These are phyloP conservation scores for Talaromyces adpressus DNA, from an alignment of 495 filamentous ascomycete species.

Conservation along the genomic window DNA sequence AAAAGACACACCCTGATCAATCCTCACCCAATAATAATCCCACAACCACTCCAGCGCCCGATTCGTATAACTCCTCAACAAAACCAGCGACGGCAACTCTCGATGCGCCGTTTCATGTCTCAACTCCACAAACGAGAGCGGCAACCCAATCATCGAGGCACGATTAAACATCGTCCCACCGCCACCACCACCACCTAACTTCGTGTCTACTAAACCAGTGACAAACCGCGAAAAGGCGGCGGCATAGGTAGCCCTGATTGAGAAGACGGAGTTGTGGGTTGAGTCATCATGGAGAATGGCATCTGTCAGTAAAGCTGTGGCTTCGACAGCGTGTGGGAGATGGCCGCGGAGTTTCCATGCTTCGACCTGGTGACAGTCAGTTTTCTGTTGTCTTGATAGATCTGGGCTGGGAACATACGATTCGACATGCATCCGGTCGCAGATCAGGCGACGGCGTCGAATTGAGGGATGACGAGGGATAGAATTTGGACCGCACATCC, in stretches of 20 bases:
- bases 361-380: slow-evolving; percentile 28
- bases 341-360: slow-evolving; percentile 61
- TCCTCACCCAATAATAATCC: slow-evolving; percentile 69
- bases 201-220: slow-evolving; percentile 75
- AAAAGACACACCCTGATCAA: slow-evolving; percentile 11
- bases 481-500: slow-evolving; percentile 60
- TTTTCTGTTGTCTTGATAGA: neutral
- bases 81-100: slow-evolving; percentile 65
- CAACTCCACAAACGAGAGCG: slow-evolving; percentile 80
- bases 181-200: slow-evolving; percentile 53
- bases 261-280: slow-evolving; percentile 43
- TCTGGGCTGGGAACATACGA: slow-evolving; percentile 25
- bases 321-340: slow-evolving; percentile 75
- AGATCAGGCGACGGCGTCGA: slow-evolving; percentile 17
- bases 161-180: slow-evolving; percentile 77
- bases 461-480: slow-evolving; percentile 30
- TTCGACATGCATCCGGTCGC: slow-evolving; percentile 38
- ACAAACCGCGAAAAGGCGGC: slow-evolving; percentile 71
- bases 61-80: slow-evolving; percentile 56
- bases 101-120: slow-evolving; percentile 88
- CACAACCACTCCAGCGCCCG: slow-evolving; percentile 80
- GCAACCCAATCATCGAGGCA: slow-evolving; percentile 67
- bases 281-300: slow-evolving; percentile 62
- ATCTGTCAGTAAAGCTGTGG: slow-evolving; percentile 68
- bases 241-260: slow-evolving; percentile 49